phyloP scores from a whole-genome alignment of 495 filamentous ascomycete species.

The Chaetomium tenue region DNA sequence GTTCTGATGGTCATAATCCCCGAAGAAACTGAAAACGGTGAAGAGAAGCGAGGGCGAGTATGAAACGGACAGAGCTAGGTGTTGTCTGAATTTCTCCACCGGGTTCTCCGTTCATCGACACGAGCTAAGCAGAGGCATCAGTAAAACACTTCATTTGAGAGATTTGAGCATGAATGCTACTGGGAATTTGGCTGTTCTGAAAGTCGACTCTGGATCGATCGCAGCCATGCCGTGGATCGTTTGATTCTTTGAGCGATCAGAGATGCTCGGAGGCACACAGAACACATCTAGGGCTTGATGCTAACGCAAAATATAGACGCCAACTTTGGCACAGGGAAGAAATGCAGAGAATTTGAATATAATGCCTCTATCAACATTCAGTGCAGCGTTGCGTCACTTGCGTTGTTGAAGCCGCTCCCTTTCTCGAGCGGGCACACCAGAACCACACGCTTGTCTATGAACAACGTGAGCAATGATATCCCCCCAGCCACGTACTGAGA shows the following conservation, averaged over 20 bases:
- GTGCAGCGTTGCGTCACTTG: too few relatives aligned
- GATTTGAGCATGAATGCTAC: background rate
- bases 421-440: too few relatives aligned
- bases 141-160: background rate
- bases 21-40: too few relatives aligned
- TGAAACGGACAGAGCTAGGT: background rate
- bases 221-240: too few relatives aligned
- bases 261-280: background rate
- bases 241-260: background rate
- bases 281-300: background rate
- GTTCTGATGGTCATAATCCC: background rate
- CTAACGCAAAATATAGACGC: background rate
- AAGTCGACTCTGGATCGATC: too few relatives aligned
- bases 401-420: too few relatives aligned
- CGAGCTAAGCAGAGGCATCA: background rate
- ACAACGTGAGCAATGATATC: background rate
- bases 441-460: background rate
- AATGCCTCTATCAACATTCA: too few relatives aligned
- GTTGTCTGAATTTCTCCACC: background rate
- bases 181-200: background rate
- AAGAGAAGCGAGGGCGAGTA: background rate
- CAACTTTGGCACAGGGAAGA: background rate
- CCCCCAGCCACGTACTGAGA: background rate
- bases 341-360: too few relatives aligned
- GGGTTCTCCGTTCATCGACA: background rate